Conservation (phyloP, 768 basidiomycete species). For the Panus rudis region DNA sequence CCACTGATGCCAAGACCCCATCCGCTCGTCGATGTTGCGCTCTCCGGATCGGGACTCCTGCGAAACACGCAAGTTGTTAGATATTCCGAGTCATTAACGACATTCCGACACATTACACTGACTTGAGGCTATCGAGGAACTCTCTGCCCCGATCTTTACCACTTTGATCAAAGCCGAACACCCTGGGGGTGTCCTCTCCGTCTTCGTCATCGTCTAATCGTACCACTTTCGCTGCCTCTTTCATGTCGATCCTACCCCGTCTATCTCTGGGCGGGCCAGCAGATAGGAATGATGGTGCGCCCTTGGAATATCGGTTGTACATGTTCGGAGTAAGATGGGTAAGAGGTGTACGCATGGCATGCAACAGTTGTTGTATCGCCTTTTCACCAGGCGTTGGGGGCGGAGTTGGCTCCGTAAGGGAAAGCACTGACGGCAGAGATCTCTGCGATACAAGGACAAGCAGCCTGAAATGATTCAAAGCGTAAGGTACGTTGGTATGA, state of each 20-base stretch:
- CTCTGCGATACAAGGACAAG: conserved; percentile 70
- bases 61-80: conserved; percentile 3
- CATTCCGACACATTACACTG: conserved; percentile 8
- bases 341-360: conserved; percentile 48
- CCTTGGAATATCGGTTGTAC: conserved; percentile 6
- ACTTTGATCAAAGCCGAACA: neutral
- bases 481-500: too few relatives aligned
- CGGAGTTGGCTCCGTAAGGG: conserved; percentile 46
- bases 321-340: conserved; percentile 17
- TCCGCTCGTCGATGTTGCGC: conserved; percentile 51
- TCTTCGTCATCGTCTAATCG: conserved; percentile 19
- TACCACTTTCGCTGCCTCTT: conserved; percentile 15
- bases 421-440: conserved; percentile 50
- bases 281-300: conserved; percentile 61
- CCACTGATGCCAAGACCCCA: conserved; percentile 65
- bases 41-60: conserved; percentile 50
- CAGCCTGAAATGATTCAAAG: conserved; percentile 37
- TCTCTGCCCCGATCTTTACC: conserved; percentile 31
- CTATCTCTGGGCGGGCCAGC: conserved; percentile 72
- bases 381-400: conserved; percentile 59
- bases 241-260: conserved; percentile 65
- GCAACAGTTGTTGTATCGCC: conserved; percentile 61
- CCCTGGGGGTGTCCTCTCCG: conserved; percentile 50
- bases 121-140: conserved; percentile 50
- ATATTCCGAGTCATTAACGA: conserved; percentile 6